Evolutionary conservation across 768 basidiomycete species (phyloP), one percentile per base, ranked within the genome.

Genomic region (Boletales sp.): DNA sequence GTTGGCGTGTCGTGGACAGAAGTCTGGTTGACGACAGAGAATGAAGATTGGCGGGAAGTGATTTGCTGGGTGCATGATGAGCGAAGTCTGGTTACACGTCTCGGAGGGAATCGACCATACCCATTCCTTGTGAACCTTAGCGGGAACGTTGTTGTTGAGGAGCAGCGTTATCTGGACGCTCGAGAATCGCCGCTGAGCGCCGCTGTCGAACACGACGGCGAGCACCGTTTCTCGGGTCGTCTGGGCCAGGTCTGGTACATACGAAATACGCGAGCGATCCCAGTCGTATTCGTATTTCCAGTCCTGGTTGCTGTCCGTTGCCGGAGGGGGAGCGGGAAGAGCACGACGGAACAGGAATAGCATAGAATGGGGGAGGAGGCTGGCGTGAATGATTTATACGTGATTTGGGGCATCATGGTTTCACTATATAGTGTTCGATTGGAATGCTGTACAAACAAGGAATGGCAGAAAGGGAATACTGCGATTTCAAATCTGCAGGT

Each of bases 251-350:
- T 21, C 21, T 21, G 21, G 21, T 21, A 21, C 21, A 21, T 21
- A 21, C 21, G 21, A 21, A 21, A 21, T 21, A 4, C 21, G 21
- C 4, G 21, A 21, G 4, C 21, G 21, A 5, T 32, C 28, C 55
- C 55, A 57, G 14, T 52, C 49, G 32, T 49, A 44, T 18, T 48
- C 48, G 32, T 28, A 31, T 44, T 31, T 42, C 51, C 54, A 56
- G 4, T 21, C 21, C 21, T 21, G 21, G 2, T 21, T 21, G 21
- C 21, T 4, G 21, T 21, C 21, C 21, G 21, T 4, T 21, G 4
- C 21, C 2, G 21, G 21, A 21, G 21, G 21, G 21, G 21, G 21
- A 21, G 21, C 21, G 21, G 21, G 21, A 21, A 21, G 21, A 21
- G 21, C 21, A 21, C 21, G 21, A 21, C 21, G 21, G 21, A 21